Evolutionary conservation across 768 basidiomycete genomes (phyloP).

Genomic region (Phaeotremella skinneri): DNA sequence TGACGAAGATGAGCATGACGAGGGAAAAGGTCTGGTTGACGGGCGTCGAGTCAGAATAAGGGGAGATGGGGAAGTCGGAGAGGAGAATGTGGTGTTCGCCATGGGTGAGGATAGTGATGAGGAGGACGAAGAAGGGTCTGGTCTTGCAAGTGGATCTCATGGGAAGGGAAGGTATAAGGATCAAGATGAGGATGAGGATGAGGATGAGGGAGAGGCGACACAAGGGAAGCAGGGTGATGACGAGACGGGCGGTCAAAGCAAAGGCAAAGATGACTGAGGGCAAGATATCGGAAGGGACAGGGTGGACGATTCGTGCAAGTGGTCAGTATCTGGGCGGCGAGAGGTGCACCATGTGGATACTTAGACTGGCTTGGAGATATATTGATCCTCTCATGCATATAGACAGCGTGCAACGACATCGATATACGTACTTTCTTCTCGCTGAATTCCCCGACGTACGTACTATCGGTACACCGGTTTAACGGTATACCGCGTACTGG

Average conservation of each 20-base stretch:
- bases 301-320: background rate
- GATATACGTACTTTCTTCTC: no score
- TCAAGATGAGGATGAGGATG: constrained; percentile 14
- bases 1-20: constrained; percentile 31
- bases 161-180: constrained; percentile 24
- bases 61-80: no score
- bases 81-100: constrained; percentile 44
- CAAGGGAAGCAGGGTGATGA: background rate
- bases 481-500: no score
- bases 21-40: constrained; percentile 10
- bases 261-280: background rate
- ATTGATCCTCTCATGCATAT: no score
- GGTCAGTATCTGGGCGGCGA: no score
- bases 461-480: no score
- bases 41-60: constrained; percentile 3
- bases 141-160: background rate
- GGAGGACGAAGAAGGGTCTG: constrained; percentile 29
- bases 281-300: background rate
- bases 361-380: no score
- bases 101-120: constrained; percentile 50
- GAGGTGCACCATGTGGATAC: no score
- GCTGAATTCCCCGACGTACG: no score
- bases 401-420: no score
- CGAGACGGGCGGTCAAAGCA: background rate
- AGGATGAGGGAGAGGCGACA: constrained; percentile 19